Evolutionary conservation across 1,284 basidiomycete species (phyloP), one percentile per base, ranked within the genome.

Genomic region (Moesziomyces parantarcticus): DNA sequence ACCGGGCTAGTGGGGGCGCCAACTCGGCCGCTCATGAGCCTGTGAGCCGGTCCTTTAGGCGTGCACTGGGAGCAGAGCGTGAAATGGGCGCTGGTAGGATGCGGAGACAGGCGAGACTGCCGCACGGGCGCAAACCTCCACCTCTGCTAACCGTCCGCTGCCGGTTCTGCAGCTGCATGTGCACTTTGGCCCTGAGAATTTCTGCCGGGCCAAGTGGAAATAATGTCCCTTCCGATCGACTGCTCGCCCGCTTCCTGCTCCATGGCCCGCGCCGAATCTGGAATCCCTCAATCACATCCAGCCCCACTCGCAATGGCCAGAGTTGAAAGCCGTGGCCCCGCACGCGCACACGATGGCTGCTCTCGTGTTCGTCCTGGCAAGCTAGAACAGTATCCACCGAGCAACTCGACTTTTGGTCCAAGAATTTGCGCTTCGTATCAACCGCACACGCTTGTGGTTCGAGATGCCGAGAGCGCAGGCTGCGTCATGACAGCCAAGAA

Each of bases 151-250:
- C 36, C 36, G 36, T 18, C 36, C 16, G 6, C 14, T 8, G 18
- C 36, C 36, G 16, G 16, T 39, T 6, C 18, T 39, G 36, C 36
- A 39, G 16, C 21, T 55, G 5, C 18, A 59, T 3, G 39, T 4
- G 46, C 50, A 59, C 62, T 65, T 65, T 26, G 41, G 34, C 56
- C 50, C 34, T 32, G 8, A 14, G 18, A 46, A n/a, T 32, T 34
- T 42, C 44, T 42, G 18, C n/a, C 53, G 66, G 56, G 44, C 29
- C 59, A 69, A 69, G n/a, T 58, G 66, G 66, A 69, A 59, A 62
- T 69, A 69, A 58, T 41, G 66, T 42, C 59, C 47, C 49, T 45
- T 25, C 21, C 39, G 23, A 45, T 56, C 44, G 45, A 25, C 52
- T 44, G 20, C 20, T 58, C 32, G 56, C 13, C 66, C 66, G 55